Evolutionary conservation across 2,329 filamentous ascomycete species (phyloP), one percentile per base, ranked within the genome.

Genomic region (Epichloe brachyelytri): DNA sequence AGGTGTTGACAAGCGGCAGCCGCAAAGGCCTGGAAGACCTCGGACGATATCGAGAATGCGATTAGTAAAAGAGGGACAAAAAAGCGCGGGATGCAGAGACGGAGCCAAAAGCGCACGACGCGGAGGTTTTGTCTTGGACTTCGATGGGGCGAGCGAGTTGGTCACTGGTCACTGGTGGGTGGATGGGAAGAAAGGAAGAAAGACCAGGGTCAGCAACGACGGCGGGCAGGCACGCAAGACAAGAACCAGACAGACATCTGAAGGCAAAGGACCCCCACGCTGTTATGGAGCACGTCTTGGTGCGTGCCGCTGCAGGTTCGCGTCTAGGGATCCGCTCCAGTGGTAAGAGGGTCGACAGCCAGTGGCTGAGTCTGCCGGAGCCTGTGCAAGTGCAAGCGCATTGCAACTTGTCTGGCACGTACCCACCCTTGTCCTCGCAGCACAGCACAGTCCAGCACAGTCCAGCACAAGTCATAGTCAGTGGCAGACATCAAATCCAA

Each of bases 101-200:
- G 51, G 33, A 20, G 33, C 33, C 34, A 22, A 14, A 45, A 43
- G 36, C 20, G 40, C n/a, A 26, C 19, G 26, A 45, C 36, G 36
- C 38, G 19, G 51, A 46, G 43, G 33, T 33, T 41, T 36, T 44
- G 51, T 44, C 48, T 43, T 46, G 40, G 51, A 50, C 20, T 46
- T 41, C 14, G 41, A 52, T 30, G 36, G 43, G 20, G 48, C 17
- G 15, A 38, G 34, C 39, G 19, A 22, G 41, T 15, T 40, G 40
- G 26, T 30, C 7, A 30, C 26, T 40, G 40, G 26, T 10, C 26
- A 30, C 26, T 30, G 26, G 36, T 40, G 17, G 51, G 19, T 46
- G 43, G 19, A 26, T 43, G 30, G 12, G 36, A 36, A 20, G 17
- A 40, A 15, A 14, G 12, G 36, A 40, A 20, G 17, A 40, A 11